phyloP scores from a whole-genome alignment of 108 stramenopile species.

The Cyclotella cryptica region DNA sequence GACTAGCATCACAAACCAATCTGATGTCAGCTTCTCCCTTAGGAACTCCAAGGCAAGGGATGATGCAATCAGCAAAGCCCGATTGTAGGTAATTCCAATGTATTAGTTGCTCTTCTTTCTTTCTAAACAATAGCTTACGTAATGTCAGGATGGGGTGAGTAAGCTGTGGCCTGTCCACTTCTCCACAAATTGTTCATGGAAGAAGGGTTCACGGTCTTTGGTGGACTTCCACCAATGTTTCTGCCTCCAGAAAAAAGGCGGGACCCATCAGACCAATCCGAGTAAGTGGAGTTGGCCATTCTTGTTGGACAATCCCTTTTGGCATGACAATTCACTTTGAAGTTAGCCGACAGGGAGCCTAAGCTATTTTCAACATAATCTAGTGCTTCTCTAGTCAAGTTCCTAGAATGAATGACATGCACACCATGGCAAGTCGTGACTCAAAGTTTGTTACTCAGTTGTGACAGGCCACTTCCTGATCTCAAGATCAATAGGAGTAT shows the following conservation, averaged over 20 bases:
- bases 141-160: not conserved
- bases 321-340: not conserved
- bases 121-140: not conserved
- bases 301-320: conserved; percentile 10
- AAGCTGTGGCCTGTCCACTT: conserved; percentile 3
- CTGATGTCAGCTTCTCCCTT: conserved; percentile 48
- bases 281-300: conserved; percentile 20
- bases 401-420: conserved; percentile 2
- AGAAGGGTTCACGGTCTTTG: conserved; percentile 26
- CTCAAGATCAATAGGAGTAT: conserved; percentile 6
- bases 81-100: conserved; percentile 7
- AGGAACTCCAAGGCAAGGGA: conserved; percentile 33
- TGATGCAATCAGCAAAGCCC: conserved; percentile 4
- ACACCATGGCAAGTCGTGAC: not conserved
- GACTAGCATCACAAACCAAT: conserved; percentile 54
- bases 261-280: conserved; percentile 45
- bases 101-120: conserved; percentile 8
- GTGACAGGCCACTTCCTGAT: not conserved
- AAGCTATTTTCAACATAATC: not conserved
- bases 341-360: not conserved
- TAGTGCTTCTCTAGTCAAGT: conserved; percentile 8
- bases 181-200: not conserved
- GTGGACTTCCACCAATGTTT: conserved; percentile 12
- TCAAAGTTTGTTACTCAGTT: not conserved
- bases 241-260: conserved; percentile 41